Conservation (phyloP, 2,329 filamentous ascomycete species). For the Huntiella moniliformis region DNA sequence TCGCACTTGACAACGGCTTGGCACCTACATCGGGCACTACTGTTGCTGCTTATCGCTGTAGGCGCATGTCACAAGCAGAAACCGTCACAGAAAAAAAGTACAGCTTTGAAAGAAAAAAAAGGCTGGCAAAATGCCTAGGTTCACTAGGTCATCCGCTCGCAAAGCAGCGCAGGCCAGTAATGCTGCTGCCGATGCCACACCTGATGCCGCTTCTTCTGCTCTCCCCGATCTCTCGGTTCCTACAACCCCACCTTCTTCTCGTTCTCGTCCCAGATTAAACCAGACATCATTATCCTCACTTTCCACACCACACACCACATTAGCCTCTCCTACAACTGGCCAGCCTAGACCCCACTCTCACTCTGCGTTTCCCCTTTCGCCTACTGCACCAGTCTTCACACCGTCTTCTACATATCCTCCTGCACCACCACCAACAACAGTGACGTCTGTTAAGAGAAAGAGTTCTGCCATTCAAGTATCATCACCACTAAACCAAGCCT, state of each 20-base stretch:
- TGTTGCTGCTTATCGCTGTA: too few relatives aligned
- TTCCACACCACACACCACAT: conserved; percentile 14
- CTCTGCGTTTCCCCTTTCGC: not conserved
- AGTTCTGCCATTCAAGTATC: conserved; percentile 18
- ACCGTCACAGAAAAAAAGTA: too few relatives aligned
- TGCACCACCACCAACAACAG: not conserved
- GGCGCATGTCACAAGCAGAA: too few relatives aligned
- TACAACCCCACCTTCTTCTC: conserved; percentile 15
- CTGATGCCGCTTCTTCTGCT: conserved; percentile 1
- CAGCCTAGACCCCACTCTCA: not conserved
- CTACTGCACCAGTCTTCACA: not conserved
- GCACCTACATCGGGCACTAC: too few relatives aligned
- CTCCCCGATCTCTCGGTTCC: too few relatives aligned
- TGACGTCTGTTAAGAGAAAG: conserved; percentile 55
- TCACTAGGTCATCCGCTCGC: conserved; percentile 87
- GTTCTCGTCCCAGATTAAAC: conserved; percentile 19
- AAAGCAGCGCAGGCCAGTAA: conserved; percentile 45
- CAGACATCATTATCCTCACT: conserved; percentile 18
- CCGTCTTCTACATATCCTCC: not conserved
- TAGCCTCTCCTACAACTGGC: not conserved
- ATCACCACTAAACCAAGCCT: conserved; percentile 10
- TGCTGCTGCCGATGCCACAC: conserved; percentile 26
- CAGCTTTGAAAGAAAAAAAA: not conserved
- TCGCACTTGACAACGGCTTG: too few relatives aligned
- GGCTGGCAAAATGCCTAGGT: conserved; percentile 39